phyloP scores from a whole-genome alignment of 2,329 filamentous ascomycete genomes.

The Microdochium trichocladiopsis region DNA sequence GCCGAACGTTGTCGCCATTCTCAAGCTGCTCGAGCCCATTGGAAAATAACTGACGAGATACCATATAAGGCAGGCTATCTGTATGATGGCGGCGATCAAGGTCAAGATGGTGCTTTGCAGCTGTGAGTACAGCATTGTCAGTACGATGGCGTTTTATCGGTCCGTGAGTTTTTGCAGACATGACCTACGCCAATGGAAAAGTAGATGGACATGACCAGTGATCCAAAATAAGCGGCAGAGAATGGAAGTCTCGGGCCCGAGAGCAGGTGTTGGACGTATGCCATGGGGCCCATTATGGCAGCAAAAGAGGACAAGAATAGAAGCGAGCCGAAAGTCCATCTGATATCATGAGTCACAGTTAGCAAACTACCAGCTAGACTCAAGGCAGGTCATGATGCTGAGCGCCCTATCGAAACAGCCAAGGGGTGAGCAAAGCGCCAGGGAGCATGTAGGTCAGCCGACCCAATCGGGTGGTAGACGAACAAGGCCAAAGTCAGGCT shows the following conservation, averaged over 20 bases:
- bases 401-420: too few species aligned
- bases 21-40: conserved; percentile 85
- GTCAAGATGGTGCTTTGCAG: conserved; percentile 81
- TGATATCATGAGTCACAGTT: conserved; percentile 30
- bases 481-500: background rate
- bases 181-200: conserved; percentile 84
- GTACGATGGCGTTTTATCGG: background rate
- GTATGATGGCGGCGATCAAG: conserved; percentile 73
- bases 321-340: conserved; percentile 89
- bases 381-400: too few species aligned
- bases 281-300: conserved; percentile 83
- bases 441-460: background rate
- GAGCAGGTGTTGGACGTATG: conserved; percentile 76
- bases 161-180: background rate
- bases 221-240: conserved; percentile 90
- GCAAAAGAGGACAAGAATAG: conserved; percentile 91
- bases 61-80: conserved; percentile 80
- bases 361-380: background rate
- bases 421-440: background rate
- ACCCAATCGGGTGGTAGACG: background rate
- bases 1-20: conserved; percentile 81
- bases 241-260: conserved; percentile 85
- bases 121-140: conserved; percentile 35
- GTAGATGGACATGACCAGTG: conserved; percentile 82
- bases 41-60: conserved; percentile 97